phyloP scores from a whole-genome alignment of 139 green algal genomes.

The Ostreobium quekettii region DNA sequence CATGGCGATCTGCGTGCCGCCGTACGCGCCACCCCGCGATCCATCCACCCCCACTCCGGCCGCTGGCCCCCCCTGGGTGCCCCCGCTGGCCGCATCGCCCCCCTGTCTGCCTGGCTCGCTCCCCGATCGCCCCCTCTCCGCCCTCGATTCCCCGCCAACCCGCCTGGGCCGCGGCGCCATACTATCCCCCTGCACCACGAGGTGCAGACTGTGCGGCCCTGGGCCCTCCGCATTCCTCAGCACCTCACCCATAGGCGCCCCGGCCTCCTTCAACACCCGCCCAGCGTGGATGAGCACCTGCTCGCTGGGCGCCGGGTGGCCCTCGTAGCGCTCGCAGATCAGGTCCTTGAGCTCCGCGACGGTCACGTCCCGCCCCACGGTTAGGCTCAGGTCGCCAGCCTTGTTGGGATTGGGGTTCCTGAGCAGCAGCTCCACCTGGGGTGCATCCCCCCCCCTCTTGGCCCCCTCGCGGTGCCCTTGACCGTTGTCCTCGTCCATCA shows the following conservation, averaged over 20 bases:
- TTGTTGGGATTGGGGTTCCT: neutral
- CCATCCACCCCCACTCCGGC: no score
- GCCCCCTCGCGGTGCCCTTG: no score
- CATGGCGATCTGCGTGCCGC: no score
- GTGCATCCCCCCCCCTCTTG: no score
- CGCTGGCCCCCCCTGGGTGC: no score
- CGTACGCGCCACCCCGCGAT: neutral
- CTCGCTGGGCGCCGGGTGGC: neutral
- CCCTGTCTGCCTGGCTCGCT: neutral
- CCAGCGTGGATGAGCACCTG: constrained; percentile 17
- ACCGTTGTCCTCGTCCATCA: no score
- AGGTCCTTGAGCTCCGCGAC: constrained; percentile 1
- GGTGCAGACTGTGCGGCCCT: constrained; percentile 7
- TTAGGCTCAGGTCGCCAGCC: neutral
- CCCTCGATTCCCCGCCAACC: no score
- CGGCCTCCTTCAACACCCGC: constrained; percentile 6
- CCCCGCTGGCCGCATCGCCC: neutral
- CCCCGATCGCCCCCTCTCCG: no score
- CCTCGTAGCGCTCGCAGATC: neutral
- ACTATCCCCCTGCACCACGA: constrained; percentile 8
- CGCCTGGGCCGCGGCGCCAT: no score
- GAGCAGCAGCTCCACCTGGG: constrained; percentile 9
- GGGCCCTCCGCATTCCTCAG: neutral
- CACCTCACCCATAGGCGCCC: neutral
- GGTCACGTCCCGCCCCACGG: neutral